Percentiles rank a stretch among this genome's conserved stretches.
These are phyloP conservation scores for Ceriops decandra DNA, from an alignment of 345 rosid genomes.

Conservation along the genomic window DNA sequence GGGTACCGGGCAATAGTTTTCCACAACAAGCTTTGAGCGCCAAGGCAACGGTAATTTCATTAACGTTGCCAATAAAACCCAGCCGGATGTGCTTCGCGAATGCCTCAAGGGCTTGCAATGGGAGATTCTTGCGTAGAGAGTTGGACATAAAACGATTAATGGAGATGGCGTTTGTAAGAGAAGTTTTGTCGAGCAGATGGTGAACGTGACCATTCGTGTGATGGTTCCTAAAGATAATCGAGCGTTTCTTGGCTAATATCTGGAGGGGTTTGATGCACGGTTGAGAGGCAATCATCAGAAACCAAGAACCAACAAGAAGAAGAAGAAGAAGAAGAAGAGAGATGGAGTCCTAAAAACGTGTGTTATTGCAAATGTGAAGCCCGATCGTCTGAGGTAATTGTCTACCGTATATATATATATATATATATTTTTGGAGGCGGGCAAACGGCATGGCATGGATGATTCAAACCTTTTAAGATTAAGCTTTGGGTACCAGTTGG, in stretches of 20 bases:
- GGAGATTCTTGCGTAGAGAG: conserved; percentile 31
- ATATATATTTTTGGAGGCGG: no score
- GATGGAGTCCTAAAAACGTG: no score
- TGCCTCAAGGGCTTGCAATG: conserved; percentile 34
- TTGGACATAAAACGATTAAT: conserved; percentile 41
- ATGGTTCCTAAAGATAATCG: not conserved
- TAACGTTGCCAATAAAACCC: conserved; percentile 24
- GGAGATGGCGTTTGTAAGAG: conserved; percentile 17
- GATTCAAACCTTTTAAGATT: no score
- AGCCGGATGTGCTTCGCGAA: conserved; percentile 41
- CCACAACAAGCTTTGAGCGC: conserved; percentile 68
- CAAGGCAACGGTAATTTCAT: conserved; percentile 54
- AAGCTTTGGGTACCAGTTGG: no score
- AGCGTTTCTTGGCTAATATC: conserved; percentile 12
- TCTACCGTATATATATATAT: no score
- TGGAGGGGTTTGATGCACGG: conserved; percentile 3
- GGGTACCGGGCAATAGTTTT: conserved; percentile 46
- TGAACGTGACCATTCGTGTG: conserved; percentile 15
- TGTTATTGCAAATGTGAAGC: no score
- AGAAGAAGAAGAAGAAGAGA: no score
- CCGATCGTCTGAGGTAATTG: no score
- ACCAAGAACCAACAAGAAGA: no score
- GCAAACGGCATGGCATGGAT: no score
- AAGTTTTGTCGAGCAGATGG: conserved; percentile 38
- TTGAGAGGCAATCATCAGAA: conserved; percentile 28